Evolutionary conservation across 202 grass and related monocot species (phyloP), one percentile per base, ranked within the genome.

Genomic region (Setaria italica): DNA sequence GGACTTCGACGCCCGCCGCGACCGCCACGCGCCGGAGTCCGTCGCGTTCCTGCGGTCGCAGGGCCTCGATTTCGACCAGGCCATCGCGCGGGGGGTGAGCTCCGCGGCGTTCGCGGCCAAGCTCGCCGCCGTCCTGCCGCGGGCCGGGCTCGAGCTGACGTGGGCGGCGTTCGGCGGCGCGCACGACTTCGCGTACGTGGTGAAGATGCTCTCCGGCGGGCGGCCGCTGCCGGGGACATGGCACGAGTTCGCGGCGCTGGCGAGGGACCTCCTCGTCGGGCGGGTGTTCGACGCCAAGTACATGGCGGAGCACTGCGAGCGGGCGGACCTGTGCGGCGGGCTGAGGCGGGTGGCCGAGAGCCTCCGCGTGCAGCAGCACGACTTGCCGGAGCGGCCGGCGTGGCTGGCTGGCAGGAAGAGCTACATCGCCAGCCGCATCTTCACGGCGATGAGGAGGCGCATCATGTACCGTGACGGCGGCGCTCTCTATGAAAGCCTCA

Each of bases 91-190:
- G 42, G 76, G 76, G 7, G 42, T 78, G 0, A 2, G 1, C 2
- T 30, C 25, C 0, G n/a, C 21, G 12, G 20, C 12, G 21, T 78
- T 78, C 63, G 13, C 0, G 19, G 48, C 4, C 4, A 72, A 4
- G 81, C 70, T 64, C 19, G 45, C 33, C 19, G 33, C 2, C 7
- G 20, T 73, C 47, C 47, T 62, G 45, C 12, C 48, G 7, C 8
- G 4, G 45, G 5, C 45, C 4, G 5, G 7, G 1, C 25, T 25
- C 25, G 9, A 2, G 33, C 49, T 39, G 15, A 39, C 51, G 15
- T 57, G 72, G 72, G 51, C 17, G 33, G 51, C 51, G 32, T 76
- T 57, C 17, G 72, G 72, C 4, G 50, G 72, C 3, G 72, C 72
- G 1, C n/a, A 76, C 16, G 53, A 58, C 34, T 14, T 76, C 32